Conservation (phyloP, 1,139 yeast genomes). For the Pichia sorboxylosa region DNA sequence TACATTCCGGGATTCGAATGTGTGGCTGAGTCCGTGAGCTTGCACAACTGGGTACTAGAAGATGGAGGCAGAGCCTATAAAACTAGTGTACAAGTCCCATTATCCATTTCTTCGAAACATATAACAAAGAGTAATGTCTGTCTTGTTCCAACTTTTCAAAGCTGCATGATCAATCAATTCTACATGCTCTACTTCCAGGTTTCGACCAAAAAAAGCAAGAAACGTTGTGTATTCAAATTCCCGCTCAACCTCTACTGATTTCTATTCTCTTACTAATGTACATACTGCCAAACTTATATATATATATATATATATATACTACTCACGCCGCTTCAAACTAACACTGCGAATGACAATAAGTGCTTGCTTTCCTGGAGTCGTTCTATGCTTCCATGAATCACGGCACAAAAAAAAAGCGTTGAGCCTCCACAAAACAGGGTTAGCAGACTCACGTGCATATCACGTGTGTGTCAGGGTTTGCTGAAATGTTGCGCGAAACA, state of each 20-base stretch:
- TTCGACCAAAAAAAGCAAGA: conserved; percentile 3
- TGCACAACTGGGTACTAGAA: conserved; percentile 6
- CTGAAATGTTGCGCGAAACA: no score
- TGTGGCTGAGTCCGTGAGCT: conserved; percentile 2
- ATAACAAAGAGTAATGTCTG: conserved; percentile 2
- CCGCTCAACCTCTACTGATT: conserved; percentile 1
- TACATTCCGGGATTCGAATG: conserved; percentile 6
- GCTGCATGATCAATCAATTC: conserved; percentile 5
- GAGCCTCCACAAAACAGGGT: no score
- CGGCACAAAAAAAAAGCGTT: no score
- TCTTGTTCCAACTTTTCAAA: conserved; percentile 8
- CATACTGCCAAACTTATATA: no score
- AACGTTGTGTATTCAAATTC: conserved; percentile 5
- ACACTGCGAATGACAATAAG: no score
- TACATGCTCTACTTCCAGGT: conserved; percentile 6
- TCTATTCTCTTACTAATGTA: neutral
- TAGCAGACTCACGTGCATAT: no score
- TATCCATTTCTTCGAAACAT: conserved; percentile 3
- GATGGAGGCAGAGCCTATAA: neutral
- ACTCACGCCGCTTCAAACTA: no score
- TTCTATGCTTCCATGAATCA: no score
- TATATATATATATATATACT: no score
- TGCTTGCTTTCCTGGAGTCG: no score
- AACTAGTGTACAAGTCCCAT: conserved; percentile 3
- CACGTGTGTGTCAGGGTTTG: no score